A percentile compares a stretch with the other conserved stretches of the same genome.
These are phyloP conservation scores for Fusarium sp. DNA, from an alignment of 2,329 filamentous ascomycete species.

Conservation along the genomic window DNA sequence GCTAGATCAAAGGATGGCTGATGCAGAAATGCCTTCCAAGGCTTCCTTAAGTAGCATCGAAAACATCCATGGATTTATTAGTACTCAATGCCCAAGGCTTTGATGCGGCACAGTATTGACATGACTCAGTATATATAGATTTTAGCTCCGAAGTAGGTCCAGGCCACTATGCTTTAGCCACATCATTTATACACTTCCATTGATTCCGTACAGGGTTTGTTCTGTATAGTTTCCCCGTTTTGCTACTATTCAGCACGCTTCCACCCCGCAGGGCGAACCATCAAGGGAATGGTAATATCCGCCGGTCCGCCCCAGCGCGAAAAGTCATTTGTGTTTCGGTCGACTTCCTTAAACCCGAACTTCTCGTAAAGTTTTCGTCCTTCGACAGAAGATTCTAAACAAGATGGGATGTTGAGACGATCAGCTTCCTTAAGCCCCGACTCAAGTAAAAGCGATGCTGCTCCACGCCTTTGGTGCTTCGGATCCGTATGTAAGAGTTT, in stretches of 20 bases:
- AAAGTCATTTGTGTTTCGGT: constrained; percentile 46
- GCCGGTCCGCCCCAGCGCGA: constrained; percentile 49
- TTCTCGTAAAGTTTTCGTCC: constrained; percentile 54
- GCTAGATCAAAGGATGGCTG: constrained; percentile 1
- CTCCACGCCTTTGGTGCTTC: constrained; percentile 54
- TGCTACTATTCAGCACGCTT: background rate
- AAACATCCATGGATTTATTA: background rate
- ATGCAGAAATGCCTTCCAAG: constrained; percentile 15
- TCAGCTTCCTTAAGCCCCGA: constrained; percentile 56
- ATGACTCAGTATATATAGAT: background rate
- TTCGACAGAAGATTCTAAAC: constrained; percentile 54
- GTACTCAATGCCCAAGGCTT: background rate
- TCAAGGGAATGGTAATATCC: constrained; percentile 38
- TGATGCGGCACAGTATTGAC: background rate
- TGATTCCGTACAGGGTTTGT: background rate
- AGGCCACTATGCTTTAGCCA: background rate
- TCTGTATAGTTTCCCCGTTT: background rate
- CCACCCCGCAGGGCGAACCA: constrained; percentile 41
- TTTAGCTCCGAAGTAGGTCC: background rate
- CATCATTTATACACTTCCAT: background rate
- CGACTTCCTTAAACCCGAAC: constrained; percentile 53
- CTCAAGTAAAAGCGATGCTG: constrained; percentile 52
- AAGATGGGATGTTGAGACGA: constrained; percentile 52
- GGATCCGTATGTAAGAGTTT: constrained; percentile 56
- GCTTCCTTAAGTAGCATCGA: constrained; percentile 1